Evolutionary conservation across 306 rosid species (phyloP).

Genomic region (Casuarina cunninghamiana): DNA sequence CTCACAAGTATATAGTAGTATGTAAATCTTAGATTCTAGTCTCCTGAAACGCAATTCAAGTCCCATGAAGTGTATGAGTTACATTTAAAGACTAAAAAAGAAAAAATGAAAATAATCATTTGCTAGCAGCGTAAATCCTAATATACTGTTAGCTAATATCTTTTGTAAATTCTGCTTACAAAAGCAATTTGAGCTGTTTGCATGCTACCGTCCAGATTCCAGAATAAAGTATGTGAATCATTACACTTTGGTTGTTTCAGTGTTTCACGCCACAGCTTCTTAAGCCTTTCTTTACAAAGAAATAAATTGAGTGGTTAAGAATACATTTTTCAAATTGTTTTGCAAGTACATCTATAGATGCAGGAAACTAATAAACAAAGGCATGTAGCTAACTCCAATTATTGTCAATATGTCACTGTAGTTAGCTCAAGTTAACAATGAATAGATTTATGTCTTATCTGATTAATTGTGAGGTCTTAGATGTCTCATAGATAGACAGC

Average conservation of each 20-base stretch:
- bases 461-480: neutral
- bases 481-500: neutral
- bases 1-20: no score
- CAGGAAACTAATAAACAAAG: neutral
- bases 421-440: neutral
- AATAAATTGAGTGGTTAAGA: conserved; percentile 1
- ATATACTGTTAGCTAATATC: neutral
- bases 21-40: neutral
- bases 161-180: neutral
- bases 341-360: neutral
- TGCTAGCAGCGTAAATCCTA: neutral
- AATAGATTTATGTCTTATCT: neutral
- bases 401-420: neutral
- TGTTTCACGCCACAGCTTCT: neutral
- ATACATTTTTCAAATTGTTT: neutral
- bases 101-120: neutral
- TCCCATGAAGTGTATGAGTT: neutral
- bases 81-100: neutral
- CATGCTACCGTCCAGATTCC: neutral
- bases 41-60: neutral
- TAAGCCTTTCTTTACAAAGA: neutral
- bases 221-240: neutral
- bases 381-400: neutral
- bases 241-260: neutral
- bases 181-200: neutral